Evolutionary conservation across 139 green algal species (phyloP).

Genomic region (Marvania coccoides): DNA sequence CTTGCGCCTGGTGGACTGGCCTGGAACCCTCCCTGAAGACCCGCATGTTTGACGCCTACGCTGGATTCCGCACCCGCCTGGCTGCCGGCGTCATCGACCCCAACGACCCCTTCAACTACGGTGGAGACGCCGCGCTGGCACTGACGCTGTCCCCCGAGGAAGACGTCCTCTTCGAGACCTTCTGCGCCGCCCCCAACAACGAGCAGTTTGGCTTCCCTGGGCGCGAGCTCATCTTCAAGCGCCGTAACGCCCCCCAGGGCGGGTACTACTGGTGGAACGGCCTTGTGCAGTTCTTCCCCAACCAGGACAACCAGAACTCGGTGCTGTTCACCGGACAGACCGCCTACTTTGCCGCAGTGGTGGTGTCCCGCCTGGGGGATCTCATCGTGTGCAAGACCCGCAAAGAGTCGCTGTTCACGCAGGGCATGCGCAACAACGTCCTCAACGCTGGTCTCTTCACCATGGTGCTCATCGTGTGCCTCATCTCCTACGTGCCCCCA

Average conservation of each 20-base stretch:
- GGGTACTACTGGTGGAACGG: slow-evolving; percentile 58
- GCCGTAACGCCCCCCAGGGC: slow-evolving; percentile 19
- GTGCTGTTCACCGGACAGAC: slow-evolving; percentile 56
- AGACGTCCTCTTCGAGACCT: slow-evolving; percentile 26
- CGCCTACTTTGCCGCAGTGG: slow-evolving; percentile 66
- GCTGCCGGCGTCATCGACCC: slow-evolving; percentile 6
- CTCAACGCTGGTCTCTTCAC: slow-evolving; percentile 61
- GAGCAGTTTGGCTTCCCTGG: slow-evolving; percentile 42
- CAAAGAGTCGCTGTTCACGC: slow-evolving; percentile 56
- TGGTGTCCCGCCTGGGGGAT: slow-evolving; percentile 53
- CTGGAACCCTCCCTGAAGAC: background rate
- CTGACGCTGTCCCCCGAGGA: slow-evolving; percentile 25
- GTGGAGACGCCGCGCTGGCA: background rate
- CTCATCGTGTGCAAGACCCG: slow-evolving; percentile 72
- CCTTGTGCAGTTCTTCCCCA: slow-evolving; percentile 39
- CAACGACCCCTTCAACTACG: slow-evolving; percentile 18
- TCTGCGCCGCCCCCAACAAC: slow-evolving; percentile 26
- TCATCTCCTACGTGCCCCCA: slow-evolving; percentile 56
- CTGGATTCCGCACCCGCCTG: slow-evolving; percentile 4
- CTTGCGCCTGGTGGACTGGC: slow-evolving; percentile 41
- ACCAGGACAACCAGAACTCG: slow-evolving; percentile 48
- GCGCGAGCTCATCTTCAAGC: slow-evolving; percentile 4
- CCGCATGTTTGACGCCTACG: background rate
- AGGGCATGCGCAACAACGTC: slow-evolving; percentile 50
- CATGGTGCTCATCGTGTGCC: slow-evolving; percentile 43